phyloP scores from a whole-genome alignment of 371 early-diverging fungal genomes.

The Thermomucor indicae-seudaticae region DNA sequence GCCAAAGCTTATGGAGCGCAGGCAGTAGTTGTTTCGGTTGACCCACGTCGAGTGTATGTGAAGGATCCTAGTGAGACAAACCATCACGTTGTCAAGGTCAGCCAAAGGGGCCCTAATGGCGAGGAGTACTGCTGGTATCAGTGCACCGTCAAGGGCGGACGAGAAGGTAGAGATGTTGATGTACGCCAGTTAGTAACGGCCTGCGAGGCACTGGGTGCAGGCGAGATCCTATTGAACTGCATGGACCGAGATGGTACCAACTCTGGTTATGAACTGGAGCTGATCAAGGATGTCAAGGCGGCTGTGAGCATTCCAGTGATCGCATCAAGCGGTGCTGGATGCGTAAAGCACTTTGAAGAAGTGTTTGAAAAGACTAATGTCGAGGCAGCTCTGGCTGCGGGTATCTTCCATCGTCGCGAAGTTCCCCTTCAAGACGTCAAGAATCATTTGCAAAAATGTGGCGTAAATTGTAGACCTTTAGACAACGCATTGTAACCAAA shows the following conservation, averaged over 20 bases:
- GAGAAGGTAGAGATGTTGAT: constrained; percentile 93
- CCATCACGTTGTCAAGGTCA: constrained; percentile 73
- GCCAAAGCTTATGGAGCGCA: constrained; percentile 90
- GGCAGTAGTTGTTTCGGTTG: constrained; percentile 98
- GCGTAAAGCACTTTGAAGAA: constrained; percentile 79
- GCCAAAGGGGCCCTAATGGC: constrained; percentile 82
- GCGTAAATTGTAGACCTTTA: constrained; percentile 38
- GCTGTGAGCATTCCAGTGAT: constrained; percentile 92
- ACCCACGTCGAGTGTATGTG: constrained; percentile 94
- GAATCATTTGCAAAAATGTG: constrained; percentile 46
- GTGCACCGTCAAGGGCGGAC: constrained; percentile 96
- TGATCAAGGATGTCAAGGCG: constrained; percentile 71
- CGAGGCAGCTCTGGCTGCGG: constrained; percentile 96
- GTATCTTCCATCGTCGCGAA: constrained; percentile 94
- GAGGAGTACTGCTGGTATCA: constrained; percentile 97
- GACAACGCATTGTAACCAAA: constrained; percentile 25
- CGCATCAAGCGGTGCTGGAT: constrained; percentile 93
- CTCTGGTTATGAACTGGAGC: constrained; percentile 88
- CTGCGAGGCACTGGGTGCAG: constrained; percentile 89
- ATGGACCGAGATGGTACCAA: constrained; percentile 98
- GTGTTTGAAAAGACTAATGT: constrained; percentile 81
- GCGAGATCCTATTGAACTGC: constrained; percentile 93
- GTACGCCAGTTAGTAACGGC: constrained; percentile 87
- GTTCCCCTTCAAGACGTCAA: constrained; percentile 89
- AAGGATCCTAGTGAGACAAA: constrained; percentile 67